Base-by-base conservation (phyloP, 208 protist species). In the Trypanosoma vivax region DNA sequence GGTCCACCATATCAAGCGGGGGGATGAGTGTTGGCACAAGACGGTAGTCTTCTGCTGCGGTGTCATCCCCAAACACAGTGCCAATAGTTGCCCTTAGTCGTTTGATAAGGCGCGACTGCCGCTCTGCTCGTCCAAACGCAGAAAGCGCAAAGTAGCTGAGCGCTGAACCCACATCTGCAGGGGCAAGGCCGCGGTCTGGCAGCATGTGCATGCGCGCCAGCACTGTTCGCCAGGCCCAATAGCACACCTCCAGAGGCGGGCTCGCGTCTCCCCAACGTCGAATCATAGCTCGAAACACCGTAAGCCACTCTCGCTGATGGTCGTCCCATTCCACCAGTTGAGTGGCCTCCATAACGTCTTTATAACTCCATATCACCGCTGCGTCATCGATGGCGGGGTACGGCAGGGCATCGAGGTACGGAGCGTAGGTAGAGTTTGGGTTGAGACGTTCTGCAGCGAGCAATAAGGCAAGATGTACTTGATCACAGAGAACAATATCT, bases 261-360 rank as follows among this genome's bases (percentile, higher is more conserved):
- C 42, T 41, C 9, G 18, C 28, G 19, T 23, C 30, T n/a, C 58
- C 62, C 76, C 79, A 87, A 29, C 68, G 70, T 2, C 62, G 59
- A 23, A 76, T 60, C 47, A 82, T 39, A 33, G 54, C 65, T 24
- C 71, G 73, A 40, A 84, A 55, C 10, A 87, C 41, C 2, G 76
- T 66, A 9, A 87, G 43, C 53, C 85, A 81, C 57, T 79, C 76
- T n/a, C 65, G 59, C 60, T 87, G 83, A 48, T 90, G 76, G 60
- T 85, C 83, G 52, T 90, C 79, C 79, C 83, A 90, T 71, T 90
- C 83, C 21, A 90, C 60, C 9, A 90, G 71, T 43, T 72, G 34
- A 51, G 78, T 40, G 2, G 83, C 73, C 50, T 87, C 83, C 1
- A 87, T 52, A 18, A 70, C 56, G 42, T 87, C 70, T 60, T 90